Evolutionary conservation across 2,329 filamentous ascomycete species (phyloP).

Genomic region (Fusarium heterosporum): DNA sequence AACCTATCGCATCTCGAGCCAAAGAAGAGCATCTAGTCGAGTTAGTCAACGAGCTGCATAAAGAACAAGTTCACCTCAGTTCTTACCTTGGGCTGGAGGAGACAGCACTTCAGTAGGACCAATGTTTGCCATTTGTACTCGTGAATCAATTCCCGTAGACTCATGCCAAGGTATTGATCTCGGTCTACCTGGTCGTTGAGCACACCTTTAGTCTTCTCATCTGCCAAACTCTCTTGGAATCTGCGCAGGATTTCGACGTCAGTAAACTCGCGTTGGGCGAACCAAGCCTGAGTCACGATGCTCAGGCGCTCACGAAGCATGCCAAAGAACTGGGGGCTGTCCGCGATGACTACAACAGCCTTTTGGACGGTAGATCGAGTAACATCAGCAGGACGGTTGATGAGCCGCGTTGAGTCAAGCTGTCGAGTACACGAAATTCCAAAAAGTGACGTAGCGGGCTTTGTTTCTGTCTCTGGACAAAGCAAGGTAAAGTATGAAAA

Average conservation of each 20-base stretch:
- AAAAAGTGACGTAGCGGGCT: slow-evolving; percentile 84
- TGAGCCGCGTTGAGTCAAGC: slow-evolving; percentile 81
- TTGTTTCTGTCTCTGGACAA: slow-evolving; percentile 65
- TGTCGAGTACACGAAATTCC: slow-evolving; percentile 96
- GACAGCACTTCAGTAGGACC: slow-evolving; percentile 90
- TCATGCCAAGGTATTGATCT: slow-evolving; percentile 90
- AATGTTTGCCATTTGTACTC: slow-evolving; percentile 96
- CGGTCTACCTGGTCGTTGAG: slow-evolving; percentile 76
- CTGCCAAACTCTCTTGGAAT: slow-evolving; percentile 89
- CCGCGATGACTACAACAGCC: slow-evolving; percentile 93
- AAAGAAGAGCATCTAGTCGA: slow-evolving; percentile 91
- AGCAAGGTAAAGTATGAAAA: slow-evolving; percentile 98
- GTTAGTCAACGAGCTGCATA: slow-evolving; percentile 5
- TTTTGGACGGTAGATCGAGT: slow-evolving; percentile 99
- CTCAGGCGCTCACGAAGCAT: slow-evolving; percentile 90
- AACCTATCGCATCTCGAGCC: slow-evolving; percentile 94
- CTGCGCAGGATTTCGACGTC: slow-evolving; percentile 89
- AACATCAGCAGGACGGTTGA: slow-evolving; percentile 85
- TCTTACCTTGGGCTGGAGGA: slow-evolving; percentile 91
- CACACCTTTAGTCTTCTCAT: slow-evolving; percentile 69
- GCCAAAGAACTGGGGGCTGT: slow-evolving; percentile 90
- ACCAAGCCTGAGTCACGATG: slow-evolving; percentile 95
- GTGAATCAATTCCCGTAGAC: slow-evolving; percentile 88
- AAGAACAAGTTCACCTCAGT: not conserved
- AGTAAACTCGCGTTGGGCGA: slow-evolving; percentile 91